Base-by-base conservation (phyloP, 2,329 filamentous ascomycete species). In the Colletotrichum theobromicola region DNA sequence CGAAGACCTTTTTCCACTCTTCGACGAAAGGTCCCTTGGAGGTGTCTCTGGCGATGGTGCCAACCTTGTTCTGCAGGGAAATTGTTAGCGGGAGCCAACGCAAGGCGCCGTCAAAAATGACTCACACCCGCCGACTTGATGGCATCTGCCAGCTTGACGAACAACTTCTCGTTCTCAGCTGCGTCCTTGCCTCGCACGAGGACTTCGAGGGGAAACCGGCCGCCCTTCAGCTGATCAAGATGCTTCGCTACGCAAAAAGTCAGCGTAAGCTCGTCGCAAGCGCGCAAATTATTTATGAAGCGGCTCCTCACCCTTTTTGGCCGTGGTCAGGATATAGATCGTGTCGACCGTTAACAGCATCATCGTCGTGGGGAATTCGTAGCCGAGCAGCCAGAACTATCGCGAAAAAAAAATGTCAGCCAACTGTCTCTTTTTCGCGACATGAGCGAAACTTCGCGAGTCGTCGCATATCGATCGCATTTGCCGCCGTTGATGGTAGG, bases 341-440 rank as follows among this genome's bases (percentile, higher is more conserved):
- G 92, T 92, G 76, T 98, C 97, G 75, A 93, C 87, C 2, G 96
- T 98, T 83, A 99, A 93, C 67, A 99, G 90, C 88, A 99, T 95
- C 77, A 99, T 88, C 0, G 97, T 99, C 50, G 96, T 96, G 37
- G 97, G 97, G 82, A 99, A 99, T 84, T 99, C 97, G 88, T 99
- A 99, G 80, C 97, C 97, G 76, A 99, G 91, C 70, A 99, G 90
- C 97, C 97, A 99, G 85, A 98, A 98, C 96, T 98, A 84, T 75
- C 42, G 42, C 42, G 42, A 78, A 55, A 76, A 74, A 46, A 34
- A 21, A 70, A 42, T 24, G 37, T 70, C 42, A 70, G 67, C 58
- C 72, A 24, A 9, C 42, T 57, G 67, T 76, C 30, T 26, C n/a
- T 50, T 32, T 28, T 21, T 42, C 21, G 24, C 24, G 30, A 35